Base-by-base conservation (phyloP, 2,329 filamentous ascomycete species). In the Trichoderma breve region DNA sequence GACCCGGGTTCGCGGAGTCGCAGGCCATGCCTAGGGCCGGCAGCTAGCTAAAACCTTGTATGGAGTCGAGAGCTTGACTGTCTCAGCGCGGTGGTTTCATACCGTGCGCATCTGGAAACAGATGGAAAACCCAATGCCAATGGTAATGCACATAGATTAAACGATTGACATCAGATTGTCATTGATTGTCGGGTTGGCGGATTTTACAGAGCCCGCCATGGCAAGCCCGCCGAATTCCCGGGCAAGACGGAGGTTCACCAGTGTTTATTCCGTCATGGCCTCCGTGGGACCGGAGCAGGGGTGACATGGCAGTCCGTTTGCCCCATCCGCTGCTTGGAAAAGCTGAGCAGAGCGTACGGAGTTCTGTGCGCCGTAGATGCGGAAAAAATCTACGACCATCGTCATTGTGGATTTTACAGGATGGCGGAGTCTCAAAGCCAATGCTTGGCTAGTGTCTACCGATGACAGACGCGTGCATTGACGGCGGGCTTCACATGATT, bases 1-100 rank as follows among this genome's bases (percentile, higher is more conserved):
- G 43, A 36, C 28, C 43, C 57, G 67, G 67, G 39, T 43, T 53
- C 28, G 28, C 67, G 67, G 57, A 62, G 21, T 60, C 12, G 39
- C 53, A 53, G 43, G 36, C 67, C 57, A 62, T 28, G 14, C 28
- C 66, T 39, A 43, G 26, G 36, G 55, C 39, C 39, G 57, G 57
- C 55, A 62, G 28, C 67, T 53, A 62, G 67, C 39, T 36, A 53
- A 58, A 70, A 70, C 67, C 57, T 62, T 70, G 65, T 51, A 36
- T 15, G 57, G 67, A 53, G 39, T n/a, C 28, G 12, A 62, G 34
- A 11, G 66, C 34, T 69, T 69, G 36, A 21, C 53, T 15, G 30
- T 51, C 18, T 34, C 55, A 51, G 21, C 14, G 6, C 28, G 18
- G 67, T 12, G 21, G 21, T 39, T 51, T 18, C 21, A 51, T 53